These are phyloP conservation scores for Lolium perenne DNA, from an alignment of 176 grass and related monocot genomes.

Conservation along the genomic window DNA sequence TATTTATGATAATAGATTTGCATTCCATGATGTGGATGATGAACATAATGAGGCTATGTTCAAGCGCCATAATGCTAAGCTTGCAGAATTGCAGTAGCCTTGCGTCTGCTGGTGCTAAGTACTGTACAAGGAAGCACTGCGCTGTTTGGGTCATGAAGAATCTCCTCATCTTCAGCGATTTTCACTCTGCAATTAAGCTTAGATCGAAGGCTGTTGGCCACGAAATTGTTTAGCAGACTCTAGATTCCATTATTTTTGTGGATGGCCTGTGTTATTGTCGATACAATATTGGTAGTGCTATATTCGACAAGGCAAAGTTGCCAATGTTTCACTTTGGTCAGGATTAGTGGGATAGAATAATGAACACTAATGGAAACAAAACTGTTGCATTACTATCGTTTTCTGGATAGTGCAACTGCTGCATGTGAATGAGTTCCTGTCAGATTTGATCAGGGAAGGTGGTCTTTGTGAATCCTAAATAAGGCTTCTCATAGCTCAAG, in stretches of 20 bases:
- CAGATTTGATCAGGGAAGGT: not conserved
- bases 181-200: conserved; percentile 57
- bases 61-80: conserved; percentile 56
- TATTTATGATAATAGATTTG: conserved; percentile 57
- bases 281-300: conserved; percentile 43
- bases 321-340: not conserved
- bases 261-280: conserved; percentile 61
- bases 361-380: not conserved
- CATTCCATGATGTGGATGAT: conserved; percentile 61
- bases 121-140: conserved; percentile 52
- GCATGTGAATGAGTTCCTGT: not conserved
- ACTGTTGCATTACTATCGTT: not conserved
- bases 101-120: conserved; percentile 43
- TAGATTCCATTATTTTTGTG: conserved; percentile 54
- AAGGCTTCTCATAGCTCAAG: not conserved
- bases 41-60: conserved; percentile 55
- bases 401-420: not conserved
- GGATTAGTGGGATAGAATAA: not conserved
- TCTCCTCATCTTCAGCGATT: conserved; percentile 52
- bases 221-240: conserved; percentile 61
- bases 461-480: not conserved
- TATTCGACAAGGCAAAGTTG: not conserved
- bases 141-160: conserved; percentile 62
- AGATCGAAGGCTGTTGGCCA: conserved; percentile 44
- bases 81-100: conserved; percentile 43